Conservation (phyloP, 306 rosid species). For the Cicer cuneatum region DNA sequence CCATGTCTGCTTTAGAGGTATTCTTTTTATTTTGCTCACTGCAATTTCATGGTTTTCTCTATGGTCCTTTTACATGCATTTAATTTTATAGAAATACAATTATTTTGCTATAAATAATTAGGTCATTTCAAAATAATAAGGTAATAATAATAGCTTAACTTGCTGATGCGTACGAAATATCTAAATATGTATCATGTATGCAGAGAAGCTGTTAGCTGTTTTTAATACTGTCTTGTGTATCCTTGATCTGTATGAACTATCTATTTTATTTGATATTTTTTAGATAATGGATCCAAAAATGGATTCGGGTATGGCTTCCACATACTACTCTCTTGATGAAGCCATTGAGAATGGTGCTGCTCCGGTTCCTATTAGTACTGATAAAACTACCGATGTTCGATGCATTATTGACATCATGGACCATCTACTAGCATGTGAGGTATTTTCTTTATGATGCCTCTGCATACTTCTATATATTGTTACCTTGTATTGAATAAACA, state of each 20-base stretch:
- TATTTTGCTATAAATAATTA: conserved; percentile 25
- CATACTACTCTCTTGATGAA: conserved; percentile 89
- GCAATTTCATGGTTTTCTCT: background rate
- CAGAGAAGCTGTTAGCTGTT: conserved; percentile 6
- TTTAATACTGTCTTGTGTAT: conserved; percentile 20
- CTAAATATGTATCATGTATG: conserved; percentile 21
- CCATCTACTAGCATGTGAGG: conserved; percentile 97
- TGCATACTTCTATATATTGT: conserved; percentile 19
- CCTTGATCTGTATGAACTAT: background rate
- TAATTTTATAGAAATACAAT: background rate
- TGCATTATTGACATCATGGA: conserved; percentile 86
- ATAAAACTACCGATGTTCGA: conserved; percentile 73
- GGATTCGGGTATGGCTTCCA: conserved; percentile 90
- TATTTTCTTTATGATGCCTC: conserved; percentile 42
- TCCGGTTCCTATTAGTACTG: conserved; percentile 82
- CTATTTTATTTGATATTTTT: conserved; percentile 22
- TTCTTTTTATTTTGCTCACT: conserved; percentile 29
- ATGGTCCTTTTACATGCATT: background rate
- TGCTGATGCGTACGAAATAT: background rate
- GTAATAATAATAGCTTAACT: conserved; percentile 16
- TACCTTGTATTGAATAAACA: conserved; percentile 30
- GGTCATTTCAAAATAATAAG: background rate
- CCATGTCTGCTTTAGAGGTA: conserved; percentile 99
- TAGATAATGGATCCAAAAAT: conserved; percentile 99
- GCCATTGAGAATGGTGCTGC: conserved; percentile 97